phyloP scores from a whole-genome alignment of 2,329 filamentous ascomycete genomes.

The Colletotrichum karsti region DNA sequence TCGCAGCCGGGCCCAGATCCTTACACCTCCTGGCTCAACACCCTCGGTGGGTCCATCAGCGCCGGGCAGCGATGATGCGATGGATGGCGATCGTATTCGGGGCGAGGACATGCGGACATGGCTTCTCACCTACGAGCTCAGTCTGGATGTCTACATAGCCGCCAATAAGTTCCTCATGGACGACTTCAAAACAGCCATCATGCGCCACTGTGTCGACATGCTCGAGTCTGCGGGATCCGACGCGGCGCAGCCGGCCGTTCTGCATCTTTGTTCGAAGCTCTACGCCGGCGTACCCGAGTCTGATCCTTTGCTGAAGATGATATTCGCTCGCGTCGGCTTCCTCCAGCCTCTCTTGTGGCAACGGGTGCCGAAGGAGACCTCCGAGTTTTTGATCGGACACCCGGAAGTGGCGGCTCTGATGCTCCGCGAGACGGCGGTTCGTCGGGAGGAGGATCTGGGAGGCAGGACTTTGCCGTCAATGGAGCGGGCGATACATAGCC shows the following conservation, averaged over 20 bases:
- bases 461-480: conserved; percentile 52
- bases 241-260: conserved; percentile 51
- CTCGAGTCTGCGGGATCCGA: conserved; percentile 52
- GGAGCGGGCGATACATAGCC: conserved; percentile 38
- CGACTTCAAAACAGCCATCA: conserved; percentile 51
- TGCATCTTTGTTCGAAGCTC: conserved; percentile 52
- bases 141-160: conserved; percentile 58
- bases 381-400: conserved; percentile 51
- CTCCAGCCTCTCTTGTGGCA: conserved; percentile 55
- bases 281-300: conserved; percentile 51
- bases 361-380: conserved; percentile 47
- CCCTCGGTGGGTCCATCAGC: conserved; percentile 19
- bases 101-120: conserved; percentile 56
- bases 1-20: conserved; percentile 18
- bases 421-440: conserved; percentile 53
- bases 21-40: conserved; percentile 25
- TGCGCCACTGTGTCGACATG: conserved; percentile 54
- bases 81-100: conserved; percentile 44
- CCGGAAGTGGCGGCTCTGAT: conserved; percentile 56
- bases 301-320: conserved; percentile 55
- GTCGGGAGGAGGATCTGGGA: conserved; percentile 48
- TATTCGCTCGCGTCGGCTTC: conserved; percentile 58
- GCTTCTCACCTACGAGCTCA: conserved; percentile 55
- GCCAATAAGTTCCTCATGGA: conserved; percentile 57
- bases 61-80: conserved; percentile 27